phyloP scores from a whole-genome alignment of 2,329 filamentous ascomycete genomes.

The Fusarium buharicum region DNA sequence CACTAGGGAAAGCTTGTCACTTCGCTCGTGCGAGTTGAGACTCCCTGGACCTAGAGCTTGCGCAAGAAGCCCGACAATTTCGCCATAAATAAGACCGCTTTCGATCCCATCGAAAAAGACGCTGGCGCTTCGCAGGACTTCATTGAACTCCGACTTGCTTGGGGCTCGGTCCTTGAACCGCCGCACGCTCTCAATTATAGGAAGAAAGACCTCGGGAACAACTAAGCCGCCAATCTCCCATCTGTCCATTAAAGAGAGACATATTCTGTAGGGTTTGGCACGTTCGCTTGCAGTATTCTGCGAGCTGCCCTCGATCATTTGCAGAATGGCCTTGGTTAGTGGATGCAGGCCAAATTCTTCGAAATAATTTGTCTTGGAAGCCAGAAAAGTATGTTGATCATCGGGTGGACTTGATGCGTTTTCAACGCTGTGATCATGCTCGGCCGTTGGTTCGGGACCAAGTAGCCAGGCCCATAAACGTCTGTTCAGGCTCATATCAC shows the following conservation, averaged over 20 bases:
- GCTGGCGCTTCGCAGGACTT: slow-evolving; percentile 91
- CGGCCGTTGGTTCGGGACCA: slow-evolving; percentile 73
- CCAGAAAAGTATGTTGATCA: slow-evolving; percentile 57
- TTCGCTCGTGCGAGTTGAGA: slow-evolving; percentile 58
- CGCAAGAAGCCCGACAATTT: slow-evolving; percentile 75
- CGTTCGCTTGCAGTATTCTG: slow-evolving; percentile 64
- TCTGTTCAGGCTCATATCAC: slow-evolving; percentile 97
- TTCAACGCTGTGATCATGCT: slow-evolving; percentile 60
- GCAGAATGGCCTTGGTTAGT: slow-evolving; percentile 77
- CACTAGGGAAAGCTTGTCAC: slow-evolving; percentile 76
- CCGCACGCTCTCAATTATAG: slow-evolving; percentile 82
- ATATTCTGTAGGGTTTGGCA: slow-evolving; percentile 88
- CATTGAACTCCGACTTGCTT: slow-evolving; percentile 77
- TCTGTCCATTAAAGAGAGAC: slow-evolving; percentile 94
- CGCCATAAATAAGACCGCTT: slow-evolving; percentile 90
- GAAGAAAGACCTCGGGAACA: slow-evolving; percentile 87
- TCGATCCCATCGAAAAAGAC: slow-evolving; percentile 98
- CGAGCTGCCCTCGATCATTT: slow-evolving; percentile 71
- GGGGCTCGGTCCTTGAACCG: slow-evolving; percentile 74
- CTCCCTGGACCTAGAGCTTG: slow-evolving; percentile 64
- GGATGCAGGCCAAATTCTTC: slow-evolving; percentile 79
- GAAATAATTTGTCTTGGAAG: slow-evolving; percentile 82
- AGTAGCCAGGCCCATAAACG: slow-evolving; percentile 97
- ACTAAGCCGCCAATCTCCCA: slow-evolving; percentile 96
- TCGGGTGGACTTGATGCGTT: slow-evolving; percentile 57